These are phyloP conservation scores for Catunica adiposa DNA, from an alignment of 2,329 filamentous ascomycete species.

Conservation along the genomic window DNA sequence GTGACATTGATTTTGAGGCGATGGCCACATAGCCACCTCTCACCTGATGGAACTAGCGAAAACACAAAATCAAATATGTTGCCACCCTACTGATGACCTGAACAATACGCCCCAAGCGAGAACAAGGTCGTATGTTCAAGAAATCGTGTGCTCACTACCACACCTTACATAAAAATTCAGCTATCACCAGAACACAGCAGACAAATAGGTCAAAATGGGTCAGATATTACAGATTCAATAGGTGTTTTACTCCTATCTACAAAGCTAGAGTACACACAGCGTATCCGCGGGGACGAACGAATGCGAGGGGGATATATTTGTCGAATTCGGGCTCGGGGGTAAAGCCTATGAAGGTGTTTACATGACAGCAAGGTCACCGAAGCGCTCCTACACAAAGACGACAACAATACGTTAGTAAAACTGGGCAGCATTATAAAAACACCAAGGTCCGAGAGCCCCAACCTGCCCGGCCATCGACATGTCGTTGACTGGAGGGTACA, in stretches of 20 bases:
- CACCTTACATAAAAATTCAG: neutral
- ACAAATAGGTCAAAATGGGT: neutral
- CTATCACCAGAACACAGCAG: neutral
- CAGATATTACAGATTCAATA: conserved; percentile 9
- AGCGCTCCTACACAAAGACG: conserved; percentile 64
- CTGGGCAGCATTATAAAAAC: neutral
- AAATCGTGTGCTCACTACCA: neutral
- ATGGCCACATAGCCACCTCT: no score
- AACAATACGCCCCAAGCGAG: no score
- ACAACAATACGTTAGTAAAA: neutral
- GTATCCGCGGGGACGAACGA: conserved; percentile 22
- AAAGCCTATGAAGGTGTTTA: conserved; percentile 36
- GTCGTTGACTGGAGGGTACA: neutral
- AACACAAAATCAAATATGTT: no score
- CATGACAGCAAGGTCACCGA: conserved; percentile 87
- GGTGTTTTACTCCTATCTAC: conserved; percentile 38
- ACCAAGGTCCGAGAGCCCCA: neutral
- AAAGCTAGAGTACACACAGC: conserved; percentile 31
- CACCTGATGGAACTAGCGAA: no score
- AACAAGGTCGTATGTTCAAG: no score
- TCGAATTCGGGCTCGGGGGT: conserved; percentile 4
- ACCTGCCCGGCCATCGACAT: neutral
- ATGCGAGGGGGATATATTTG: conserved; percentile 19
- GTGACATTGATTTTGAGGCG: no score
- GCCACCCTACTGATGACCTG: no score